phyloP scores from a whole-genome alignment of 345 rosid species.

The Melastoma malabathricum region DNA sequence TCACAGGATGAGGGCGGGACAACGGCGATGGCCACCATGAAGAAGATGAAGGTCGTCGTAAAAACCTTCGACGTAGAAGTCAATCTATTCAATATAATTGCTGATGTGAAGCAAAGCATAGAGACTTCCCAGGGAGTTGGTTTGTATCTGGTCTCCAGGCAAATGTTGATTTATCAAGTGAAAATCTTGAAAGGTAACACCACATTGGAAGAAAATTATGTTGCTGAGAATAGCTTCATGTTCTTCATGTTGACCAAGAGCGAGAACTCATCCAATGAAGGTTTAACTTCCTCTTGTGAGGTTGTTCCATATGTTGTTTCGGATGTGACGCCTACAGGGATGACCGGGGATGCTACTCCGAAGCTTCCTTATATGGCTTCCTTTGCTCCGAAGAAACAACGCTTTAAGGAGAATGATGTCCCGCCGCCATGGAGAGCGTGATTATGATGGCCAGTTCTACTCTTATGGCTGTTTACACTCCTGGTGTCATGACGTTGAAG shows the following conservation, averaged over 20 bases:
- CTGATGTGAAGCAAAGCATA: conserved; percentile 65
- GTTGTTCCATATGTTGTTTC: no score
- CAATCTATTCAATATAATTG: conserved; percentile 23
- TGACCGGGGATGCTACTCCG: no score
- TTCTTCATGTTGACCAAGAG: conserved; percentile 72
- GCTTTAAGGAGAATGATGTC: no score
- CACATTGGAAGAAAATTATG: conserved; percentile 60
- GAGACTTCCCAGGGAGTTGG: conserved; percentile 58
- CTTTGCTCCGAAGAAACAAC: no score
- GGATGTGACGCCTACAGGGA: no score
- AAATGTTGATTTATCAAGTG: conserved; percentile 77
- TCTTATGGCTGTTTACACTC: no score
- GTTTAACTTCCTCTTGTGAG: conserved; percentile 40
- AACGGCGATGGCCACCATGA: no score
- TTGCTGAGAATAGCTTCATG: conserved; percentile 61
- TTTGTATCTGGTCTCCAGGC: conserved; percentile 56
- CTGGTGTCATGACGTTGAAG: no score
- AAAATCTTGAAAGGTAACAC: conserved; percentile 68
- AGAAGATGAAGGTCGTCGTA: conserved; percentile 16
- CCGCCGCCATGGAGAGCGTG: no score
- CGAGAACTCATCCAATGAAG: conserved; percentile 44
- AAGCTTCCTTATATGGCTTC: no score
- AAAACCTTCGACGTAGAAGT: conserved; percentile 19
- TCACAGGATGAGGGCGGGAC: no score
- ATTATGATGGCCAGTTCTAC: no score